A percentile compares a stretch with the other conserved stretches of the same genome.
phyloP scores from a whole-genome alignment of 2,329 filamentous ascomycete species.

The Eutypella sp. region DNA sequence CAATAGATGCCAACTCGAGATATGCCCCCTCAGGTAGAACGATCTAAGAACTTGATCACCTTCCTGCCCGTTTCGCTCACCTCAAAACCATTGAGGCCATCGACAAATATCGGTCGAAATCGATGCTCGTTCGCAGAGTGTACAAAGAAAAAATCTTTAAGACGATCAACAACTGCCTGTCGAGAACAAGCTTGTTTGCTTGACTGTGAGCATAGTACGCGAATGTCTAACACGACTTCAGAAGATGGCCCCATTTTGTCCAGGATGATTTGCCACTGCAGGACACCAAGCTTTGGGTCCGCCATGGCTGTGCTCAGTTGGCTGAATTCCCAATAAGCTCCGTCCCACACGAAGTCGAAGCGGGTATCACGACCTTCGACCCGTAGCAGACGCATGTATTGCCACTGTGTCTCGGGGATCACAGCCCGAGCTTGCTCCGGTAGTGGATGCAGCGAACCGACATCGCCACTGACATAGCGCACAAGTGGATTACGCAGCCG shows the following conservation, averaged over 20 bases:
- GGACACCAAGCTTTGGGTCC: conserved; percentile 21
- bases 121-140: conserved; percentile 4
- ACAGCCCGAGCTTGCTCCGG: conserved; percentile 21
- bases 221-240: conserved; percentile 6
- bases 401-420: conserved; percentile 16
- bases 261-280: conserved; percentile 40
- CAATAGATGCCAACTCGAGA: neutral
- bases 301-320: conserved; percentile 19
- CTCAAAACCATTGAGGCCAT: conserved; percentile 7
- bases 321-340: conserved; percentile 32
- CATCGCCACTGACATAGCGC: conserved; percentile 38
- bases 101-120: conserved; percentile 7
- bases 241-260: conserved; percentile 17
- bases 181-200: neutral
- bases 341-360: conserved; percentile 39
- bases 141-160: conserved; percentile 5
- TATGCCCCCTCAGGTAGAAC: neutral
- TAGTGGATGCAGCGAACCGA: conserved; percentile 34
- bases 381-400: conserved; percentile 30
- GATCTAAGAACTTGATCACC: conserved; percentile 12
- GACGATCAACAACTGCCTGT: neutral
- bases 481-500: conserved; percentile 38
- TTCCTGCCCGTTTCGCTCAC: conserved; percentile 10
- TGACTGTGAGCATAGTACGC: conserved; percentile 5
- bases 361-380: conserved; percentile 36